A percentile compares a stretch with the other conserved stretches of the same genome.
These are phyloP conservation scores for Medicago truncatula DNA, from an alignment of 306 rosid genomes.

Conservation along the genomic window MtrunA17r5.0-ANR NC_053047.1:883001-883500, in stretches of 20 bases:
- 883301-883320: no score
- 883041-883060: not conserved
- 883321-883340: no score
- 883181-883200: no score
- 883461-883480: not conserved
- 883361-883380: not conserved
- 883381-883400: no score
- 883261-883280: no score
- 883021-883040: not conserved
- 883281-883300: no score
- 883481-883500: not conserved
- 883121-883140: not conserved
- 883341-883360: no score
- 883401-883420: not conserved
- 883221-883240: no score
- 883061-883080: not conserved
- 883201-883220: no score
- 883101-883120: not conserved
- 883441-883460: conserved; percentile 39
- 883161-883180: no score
- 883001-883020: not conserved
- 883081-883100: not conserved
- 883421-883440: conserved; percentile 4
- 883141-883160: not conserved
- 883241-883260: no score